Evolutionary conservation across 176 grass and related monocot species (phyloP), one percentile per base, ranked within the genome.

Genomic region (Ensete glaucum): DNA sequence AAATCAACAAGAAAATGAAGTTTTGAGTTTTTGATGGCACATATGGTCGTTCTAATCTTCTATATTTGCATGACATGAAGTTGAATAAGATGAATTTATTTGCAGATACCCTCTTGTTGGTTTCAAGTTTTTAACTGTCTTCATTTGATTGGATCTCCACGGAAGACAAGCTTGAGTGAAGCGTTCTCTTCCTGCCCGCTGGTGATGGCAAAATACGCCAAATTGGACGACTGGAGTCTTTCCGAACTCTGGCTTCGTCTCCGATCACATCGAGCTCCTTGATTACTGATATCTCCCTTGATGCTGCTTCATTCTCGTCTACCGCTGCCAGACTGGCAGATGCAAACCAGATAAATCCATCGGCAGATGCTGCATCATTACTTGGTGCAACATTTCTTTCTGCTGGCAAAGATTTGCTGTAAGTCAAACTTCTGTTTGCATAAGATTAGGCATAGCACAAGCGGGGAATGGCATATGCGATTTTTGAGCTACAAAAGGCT

Each of bases 311-410:
- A 9, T 74, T 64, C 53, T 84, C 78, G 10, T 85, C 79, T 6
- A 76, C 17, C 2, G 68, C 81, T 82, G 19, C 74, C 17, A 91
- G 83, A 88, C 70, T 78, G 29, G 73, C 19, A 9, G 12, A 3
- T 5, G 25, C 64, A 15, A 67, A 67, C 64, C 64, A 67, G 25
- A 12, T 8, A 43, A 67, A 67, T 67, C 9, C 25, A 67, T 13
- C 16, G 12, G 64, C n/a, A 15, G 13, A 12, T 34, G 24, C 1
- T 29, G 10, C 24, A 3, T 16, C 12, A n/a, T 6, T 53, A 12
- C 62, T 53, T 69, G 53, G 78, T 66, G 20, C 2, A 53, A 53
- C 59, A 29, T 77, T 82, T 50, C 55, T 76, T 1, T 54, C 63
- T 78, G 70, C 15, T 69, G 58, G 34, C 62, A 54, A 43, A 43